Evolutionary conservation across 1,139 yeast species (phyloP).

Genomic region (Candida smagusa): DNA sequence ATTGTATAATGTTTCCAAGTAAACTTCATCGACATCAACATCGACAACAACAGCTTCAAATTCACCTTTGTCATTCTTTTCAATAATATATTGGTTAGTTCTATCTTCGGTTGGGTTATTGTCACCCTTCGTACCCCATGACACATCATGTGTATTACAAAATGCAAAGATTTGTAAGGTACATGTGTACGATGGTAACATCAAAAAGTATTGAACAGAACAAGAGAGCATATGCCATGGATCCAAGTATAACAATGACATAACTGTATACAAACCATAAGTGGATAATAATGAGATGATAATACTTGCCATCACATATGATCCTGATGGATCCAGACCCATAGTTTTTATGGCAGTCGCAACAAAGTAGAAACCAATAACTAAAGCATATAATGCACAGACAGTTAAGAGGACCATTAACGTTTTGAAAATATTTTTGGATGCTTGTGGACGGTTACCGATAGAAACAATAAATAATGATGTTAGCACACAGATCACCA

Average conservation of each 20-base stretch:
- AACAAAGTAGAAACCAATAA: constrained; percentile 82
- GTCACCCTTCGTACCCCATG: constrained; percentile 98
- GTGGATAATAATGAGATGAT: constrained; percentile 87
- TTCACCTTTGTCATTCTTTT: constrained; percentile 54
- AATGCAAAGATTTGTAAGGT: constrained; percentile 90
- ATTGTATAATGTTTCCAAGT: constrained; percentile 72
- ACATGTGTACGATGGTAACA: constrained; percentile 89
- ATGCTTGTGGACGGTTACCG: constrained; percentile 95
- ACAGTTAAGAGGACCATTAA: constrained; percentile 70
- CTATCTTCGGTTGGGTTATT: constrained; percentile 61
- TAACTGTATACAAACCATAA: constrained; percentile 78
- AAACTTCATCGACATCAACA: constrained; percentile 83
- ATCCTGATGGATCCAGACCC: constrained; percentile 38
- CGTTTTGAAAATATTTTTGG: constrained; percentile 62
- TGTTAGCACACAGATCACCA: constrained; percentile 75
- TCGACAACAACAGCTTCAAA: constrained; percentile 90
- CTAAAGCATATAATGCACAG: constrained; percentile 78
- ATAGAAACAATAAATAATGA: constrained; percentile 86
- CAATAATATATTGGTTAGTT: constrained; percentile 43
- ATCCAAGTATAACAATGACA: constrained; percentile 79
- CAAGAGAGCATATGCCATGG: constrained; percentile 95
- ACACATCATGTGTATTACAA: constrained; percentile 93
- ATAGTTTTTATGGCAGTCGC: constrained; percentile 46
- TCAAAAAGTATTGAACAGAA: constrained; percentile 76
- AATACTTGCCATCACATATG: constrained; percentile 66